Base-by-base conservation (phyloP, 495 filamentous ascomycete species). In the Glonium stellatum region DNA sequence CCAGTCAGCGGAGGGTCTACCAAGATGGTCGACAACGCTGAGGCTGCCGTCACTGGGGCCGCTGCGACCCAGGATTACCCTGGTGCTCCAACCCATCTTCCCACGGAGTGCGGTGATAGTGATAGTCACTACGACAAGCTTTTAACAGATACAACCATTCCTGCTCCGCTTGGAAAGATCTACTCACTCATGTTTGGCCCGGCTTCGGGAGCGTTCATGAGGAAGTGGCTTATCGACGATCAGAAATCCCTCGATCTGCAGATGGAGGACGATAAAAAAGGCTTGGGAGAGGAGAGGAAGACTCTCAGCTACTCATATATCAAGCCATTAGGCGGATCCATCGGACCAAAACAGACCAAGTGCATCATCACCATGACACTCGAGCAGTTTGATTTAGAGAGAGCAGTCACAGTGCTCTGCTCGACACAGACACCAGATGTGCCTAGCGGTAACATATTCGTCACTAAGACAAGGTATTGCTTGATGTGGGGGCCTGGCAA, bases 261-360 rank as follows among this genome's bases (percentile, higher is more conserved):
- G 61, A 86, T 95, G 72, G 80, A 84, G 51, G 87, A 93, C 37
- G 89, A 89, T 62, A 86, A 88, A 59, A 86, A 85, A 51, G 91
- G 87, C 27, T 75, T 91, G 37, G 85, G 79, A 22, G 81, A 80
- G 41, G 87, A 92, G 18, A 86, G 82, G 68, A 88, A 84, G 71
- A 81, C 80, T 1, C 79, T 92, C 42, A 84, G 74, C 36, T 96
- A 86, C 70, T 87, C 84, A 1, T 99, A 96, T 70, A 96, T 96
- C 76, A 97, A 96, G 69, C 93, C 92, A 11, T 77, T 99, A 10
- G 78, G 81, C 63, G 89, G 78, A 18, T 76, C 88, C 0, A 91
- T 99, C 66, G 93, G 93, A 0, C 93, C 95, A 1, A 96, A 84
- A 69, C 88, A 95, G 73, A 99, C 93, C 25, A 97, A 95, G 70